phyloP scores from a whole-genome alignment of 1,139 yeast species.

The Taphrina communis region DNA sequence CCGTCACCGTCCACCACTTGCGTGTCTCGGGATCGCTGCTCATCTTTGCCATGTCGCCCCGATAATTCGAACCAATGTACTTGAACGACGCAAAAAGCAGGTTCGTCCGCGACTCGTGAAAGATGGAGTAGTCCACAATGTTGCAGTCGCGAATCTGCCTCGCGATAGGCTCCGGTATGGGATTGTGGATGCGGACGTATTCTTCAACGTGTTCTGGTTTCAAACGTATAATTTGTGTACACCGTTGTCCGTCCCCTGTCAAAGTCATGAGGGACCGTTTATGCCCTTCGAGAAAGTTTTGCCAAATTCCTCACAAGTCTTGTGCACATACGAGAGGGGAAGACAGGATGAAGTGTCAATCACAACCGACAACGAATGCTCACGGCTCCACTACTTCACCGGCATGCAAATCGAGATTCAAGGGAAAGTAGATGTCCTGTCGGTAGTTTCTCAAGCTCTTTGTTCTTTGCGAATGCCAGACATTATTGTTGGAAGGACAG shows the following conservation, averaged over 20 bases:
- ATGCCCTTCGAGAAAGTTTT: too few relatives aligned
- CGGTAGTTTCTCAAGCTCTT: too few relatives aligned
- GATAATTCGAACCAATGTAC: slow-evolving; percentile 9
- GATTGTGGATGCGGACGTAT: slow-evolving; percentile 22
- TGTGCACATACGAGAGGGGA: too few relatives aligned
- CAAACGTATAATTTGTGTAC: slow-evolving; percentile 10
- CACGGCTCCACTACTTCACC: too few relatives aligned
- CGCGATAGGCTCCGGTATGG: slow-evolving; percentile 14
- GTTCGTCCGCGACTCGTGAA: background rate
- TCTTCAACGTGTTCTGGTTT: slow-evolving; percentile 10
- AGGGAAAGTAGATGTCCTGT: too few relatives aligned
- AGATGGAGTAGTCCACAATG: slow-evolving; percentile 21
- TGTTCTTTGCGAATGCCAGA: too few relatives aligned
- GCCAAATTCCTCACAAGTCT: too few relatives aligned
- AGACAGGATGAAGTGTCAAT: too few relatives aligned
- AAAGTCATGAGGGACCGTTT: background rate
- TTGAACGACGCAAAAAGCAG: slow-evolving; percentile 22
- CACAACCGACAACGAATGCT: too few relatives aligned
- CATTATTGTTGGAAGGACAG: too few relatives aligned
- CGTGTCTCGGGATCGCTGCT: slow-evolving; percentile 10
- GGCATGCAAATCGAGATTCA: too few relatives aligned
- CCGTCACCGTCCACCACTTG: slow-evolving; percentile 23
- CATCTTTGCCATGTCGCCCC: slow-evolving; percentile 15
- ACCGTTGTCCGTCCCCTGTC: background rate
- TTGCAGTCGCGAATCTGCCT: slow-evolving; percentile 4